Evolutionary conservation across 352 stramenopile genomes (phyloP), one percentile per base, ranked within the genome.

Genomic region (Phytophthora fragariae): DNA sequence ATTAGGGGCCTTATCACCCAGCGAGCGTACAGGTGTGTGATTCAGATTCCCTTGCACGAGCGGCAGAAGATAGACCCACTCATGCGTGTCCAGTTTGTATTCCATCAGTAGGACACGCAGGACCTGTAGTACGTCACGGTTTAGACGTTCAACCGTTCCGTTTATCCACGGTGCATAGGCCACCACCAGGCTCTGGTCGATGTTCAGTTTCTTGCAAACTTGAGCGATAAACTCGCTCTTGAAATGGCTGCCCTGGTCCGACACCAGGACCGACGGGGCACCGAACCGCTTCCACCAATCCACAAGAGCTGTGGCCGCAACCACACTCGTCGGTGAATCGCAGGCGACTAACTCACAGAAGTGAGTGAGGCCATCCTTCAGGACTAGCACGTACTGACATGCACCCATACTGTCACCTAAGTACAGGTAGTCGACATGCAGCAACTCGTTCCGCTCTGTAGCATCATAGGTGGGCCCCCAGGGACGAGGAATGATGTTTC

Each of bases 251-350:
- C 47, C 70, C 27, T 72, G 58, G 29, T 76, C 62, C 2, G 56
- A 69, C 2, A 72, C 33, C 21, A 56, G 44, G 7, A 49, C 39
- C 8, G 60, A 39, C 10, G 70, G 70, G 2, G 55, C 41, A 5
- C 70, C 63, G 39, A 69, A 73, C 3, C 60, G 47, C 27, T 76
- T 76, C 11, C 52, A 12, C 63, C 63, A 73, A 49, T 73, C 60
- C 2, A 76, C 31, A 9, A 75, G 37, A 5, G 39, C 60, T 9
- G 29, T 57, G 17, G 35, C 31, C 27, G 31, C 60, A 54, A 50
- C 54, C 15, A 52, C n/a, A 47, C 56, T 59, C 2, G 55, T 70
- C n/a, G 52, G 46, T 24, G 60, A 39, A 35, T 75, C 60, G 35
- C 31, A 62, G 2, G 60, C 52, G 15, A 70, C 41, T 1, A 74